Conservation (phyloP, 352 stramenopile genomes). For the Phytophthora niederhauseri region DNA sequence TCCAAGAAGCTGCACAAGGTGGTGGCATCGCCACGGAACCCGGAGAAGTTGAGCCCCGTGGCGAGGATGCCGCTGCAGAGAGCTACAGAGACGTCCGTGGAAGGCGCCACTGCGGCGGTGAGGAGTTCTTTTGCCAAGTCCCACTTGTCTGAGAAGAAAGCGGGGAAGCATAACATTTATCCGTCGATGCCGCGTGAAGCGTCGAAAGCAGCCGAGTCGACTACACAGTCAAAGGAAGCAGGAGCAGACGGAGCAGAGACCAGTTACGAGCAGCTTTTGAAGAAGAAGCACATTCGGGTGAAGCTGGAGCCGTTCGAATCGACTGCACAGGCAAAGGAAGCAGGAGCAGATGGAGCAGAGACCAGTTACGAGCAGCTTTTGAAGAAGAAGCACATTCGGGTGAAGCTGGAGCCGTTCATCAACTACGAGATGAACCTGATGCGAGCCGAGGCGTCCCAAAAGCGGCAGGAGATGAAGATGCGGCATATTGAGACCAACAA, state of each 20-base stretch:
- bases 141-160: constrained; percentile 37
- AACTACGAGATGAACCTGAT: constrained; percentile 89
- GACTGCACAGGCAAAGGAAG: constrained; percentile 11
- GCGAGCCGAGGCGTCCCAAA: constrained; percentile 75
- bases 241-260: constrained; percentile 8
- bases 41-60: constrained; percentile 29
- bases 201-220: background rate
- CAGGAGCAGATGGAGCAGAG: constrained; percentile 7
- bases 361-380: constrained; percentile 38
- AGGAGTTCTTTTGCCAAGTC: constrained; percentile 59
- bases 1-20: constrained; percentile 48
- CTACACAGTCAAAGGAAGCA: constrained; percentile 10
- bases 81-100: constrained; percentile 16
- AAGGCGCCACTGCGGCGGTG: constrained; percentile 40
- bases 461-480: constrained; percentile 86
- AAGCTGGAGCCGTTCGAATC: constrained; percentile 60
- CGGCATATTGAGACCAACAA: constrained; percentile 85
- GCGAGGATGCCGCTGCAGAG: constrained; percentile 19
- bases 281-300: constrained; percentile 64
- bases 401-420: constrained; percentile 81
- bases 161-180: constrained; percentile 43
- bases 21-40: constrained; percentile 17
- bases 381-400: constrained; percentile 61
- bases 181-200: constrained; percentile 37
- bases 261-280: constrained; percentile 41